phyloP scores from a whole-genome alignment of 306 rosid species.

The Cotoneaster glaucophyllus region DNA sequence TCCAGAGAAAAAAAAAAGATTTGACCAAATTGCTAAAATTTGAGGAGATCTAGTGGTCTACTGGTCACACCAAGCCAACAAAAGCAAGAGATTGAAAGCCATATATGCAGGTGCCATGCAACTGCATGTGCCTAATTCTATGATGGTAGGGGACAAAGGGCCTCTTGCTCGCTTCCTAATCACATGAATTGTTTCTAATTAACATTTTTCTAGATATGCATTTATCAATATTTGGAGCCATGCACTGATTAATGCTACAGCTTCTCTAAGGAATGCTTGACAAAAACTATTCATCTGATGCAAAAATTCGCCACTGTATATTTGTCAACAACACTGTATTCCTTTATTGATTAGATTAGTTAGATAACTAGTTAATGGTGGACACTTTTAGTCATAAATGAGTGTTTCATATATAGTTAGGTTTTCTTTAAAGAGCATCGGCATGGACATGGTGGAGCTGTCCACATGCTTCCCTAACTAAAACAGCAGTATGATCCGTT shows the following conservation, averaged over 20 bases:
- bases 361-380: no score
- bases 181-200: constrained; percentile 21
- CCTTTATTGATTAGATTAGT: no score
- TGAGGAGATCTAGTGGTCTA: not conserved
- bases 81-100: not conserved
- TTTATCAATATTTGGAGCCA: not conserved
- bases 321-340: not conserved
- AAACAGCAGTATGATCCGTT: not conserved
- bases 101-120: constrained; percentile 9
- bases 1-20: not conserved
- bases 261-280: not conserved
- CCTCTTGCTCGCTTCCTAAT: constrained; percentile 3
- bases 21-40: not conserved
- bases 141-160: constrained; percentile 29
- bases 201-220: not conserved
- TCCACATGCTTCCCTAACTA: not conserved
- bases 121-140: constrained; percentile 22
- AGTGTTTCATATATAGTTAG: not conserved
- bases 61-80: not conserved
- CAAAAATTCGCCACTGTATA: no score
- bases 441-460: not conserved
- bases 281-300: not conserved
- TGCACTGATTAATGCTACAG: not conserved
- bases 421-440: not conserved
- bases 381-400: not conserved